Conservation (phyloP, 176 grass and related monocot species). For the Sorghum bicolor region Sorghum_bicolor_NCBIv3 NC_012876.2:2499501-2500000, state of each 20-base stretch:
- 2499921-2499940: background rate
- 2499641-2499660: constrained; percentile 15
- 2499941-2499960: background rate
- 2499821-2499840: background rate
- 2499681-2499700: background rate
- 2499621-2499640: constrained; percentile 16
- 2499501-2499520: background rate
- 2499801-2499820: background rate
- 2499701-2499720: background rate
- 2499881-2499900: background rate
- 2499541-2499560: constrained; percentile 27
- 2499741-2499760: background rate
- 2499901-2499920: background rate
- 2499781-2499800: background rate
- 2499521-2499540: constrained; percentile 9
- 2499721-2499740: background rate
- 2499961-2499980: too few species aligned
- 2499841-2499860: background rate
- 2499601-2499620: background rate
- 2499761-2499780: background rate
- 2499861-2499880: background rate
- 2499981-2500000: background rate
- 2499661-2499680: background rate
- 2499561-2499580: constrained; percentile 25
- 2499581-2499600: background rate